A percentile compares a stretch with the other conserved stretches of the same genome.
phyloP scores from a whole-genome alignment of 768 basidiomycete genomes.

The Lentinula detonsa region DNA sequence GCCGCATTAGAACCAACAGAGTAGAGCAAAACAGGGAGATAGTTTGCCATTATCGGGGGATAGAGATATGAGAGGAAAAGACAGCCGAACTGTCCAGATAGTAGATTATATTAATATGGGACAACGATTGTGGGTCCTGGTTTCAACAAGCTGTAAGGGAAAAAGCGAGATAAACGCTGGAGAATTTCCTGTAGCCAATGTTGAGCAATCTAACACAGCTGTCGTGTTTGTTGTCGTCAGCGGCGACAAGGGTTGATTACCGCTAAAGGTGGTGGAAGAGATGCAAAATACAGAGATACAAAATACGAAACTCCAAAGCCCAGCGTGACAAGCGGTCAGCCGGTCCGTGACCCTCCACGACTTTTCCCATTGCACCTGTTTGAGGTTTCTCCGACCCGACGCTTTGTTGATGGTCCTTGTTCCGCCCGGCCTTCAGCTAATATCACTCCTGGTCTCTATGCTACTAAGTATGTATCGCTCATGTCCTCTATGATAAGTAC shows the following conservation, averaged over 20 bases:
- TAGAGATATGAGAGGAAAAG: slow-evolving; percentile 1
- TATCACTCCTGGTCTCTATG: neutral
- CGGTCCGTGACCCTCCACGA: neutral
- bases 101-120: neutral
- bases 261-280: neutral
- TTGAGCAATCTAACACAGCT: neutral
- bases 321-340: neutral
- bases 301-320: neutral
- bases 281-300: neutral
- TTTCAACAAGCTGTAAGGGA: neutral
- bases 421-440: neutral
- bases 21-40: slow-evolving; percentile 64
- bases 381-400: neutral
- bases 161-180: neutral
- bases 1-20: slow-evolving; percentile 52
- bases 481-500: too few species aligned
- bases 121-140: neutral
- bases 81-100: neutral
- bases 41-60: slow-evolving; percentile 48
- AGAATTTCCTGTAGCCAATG: neutral
- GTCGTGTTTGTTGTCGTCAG: neutral
- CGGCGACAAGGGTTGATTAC: neutral
- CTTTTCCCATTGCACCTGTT: neutral
- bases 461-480: too few species aligned
- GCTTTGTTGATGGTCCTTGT: neutral